Percentiles rank a stretch among this genome's conserved stretches.
These are phyloP conservation scores for Eucalyptus pauciflora DNA, from an alignment of 345 rosid species.

Conservation along the genomic window DNA sequence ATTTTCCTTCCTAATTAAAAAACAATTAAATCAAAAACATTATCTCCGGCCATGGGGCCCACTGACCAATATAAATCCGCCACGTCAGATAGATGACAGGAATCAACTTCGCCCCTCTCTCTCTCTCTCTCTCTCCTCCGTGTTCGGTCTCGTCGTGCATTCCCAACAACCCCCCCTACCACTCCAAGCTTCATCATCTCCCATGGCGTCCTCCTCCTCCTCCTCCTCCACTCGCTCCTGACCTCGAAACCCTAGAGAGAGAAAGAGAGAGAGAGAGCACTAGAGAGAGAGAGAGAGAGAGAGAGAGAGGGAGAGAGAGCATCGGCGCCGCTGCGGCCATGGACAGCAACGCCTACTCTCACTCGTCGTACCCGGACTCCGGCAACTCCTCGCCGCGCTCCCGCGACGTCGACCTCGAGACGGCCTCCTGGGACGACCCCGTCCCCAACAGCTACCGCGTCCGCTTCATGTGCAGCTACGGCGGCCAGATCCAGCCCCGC, in stretches of 20 bases:
- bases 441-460: not conserved
- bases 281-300: not conserved
- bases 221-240: not conserved
- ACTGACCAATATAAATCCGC: not conserved
- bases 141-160: not conserved
- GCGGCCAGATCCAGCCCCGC: constrained; percentile 57
- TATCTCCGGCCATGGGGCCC: not conserved
- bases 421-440: constrained; percentile 36
- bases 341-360: constrained; percentile 38
- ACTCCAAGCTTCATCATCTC: not conserved
- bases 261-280: not conserved
- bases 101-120: not conserved
- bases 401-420: constrained; percentile 46
- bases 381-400: constrained; percentile 51
- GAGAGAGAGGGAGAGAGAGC: not conserved
- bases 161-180: not conserved
- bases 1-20: not conserved
- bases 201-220: not conserved
- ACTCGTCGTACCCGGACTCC: constrained; percentile 35
- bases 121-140: not conserved
- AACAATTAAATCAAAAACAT: not conserved
- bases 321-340: not conserved
- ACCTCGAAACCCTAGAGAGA: not conserved
- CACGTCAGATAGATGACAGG: not conserved
- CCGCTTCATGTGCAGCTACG: constrained; percentile 53